Conservation (phyloP, 768 basidiomycete species). For the Termitomyces sp. region DNA sequence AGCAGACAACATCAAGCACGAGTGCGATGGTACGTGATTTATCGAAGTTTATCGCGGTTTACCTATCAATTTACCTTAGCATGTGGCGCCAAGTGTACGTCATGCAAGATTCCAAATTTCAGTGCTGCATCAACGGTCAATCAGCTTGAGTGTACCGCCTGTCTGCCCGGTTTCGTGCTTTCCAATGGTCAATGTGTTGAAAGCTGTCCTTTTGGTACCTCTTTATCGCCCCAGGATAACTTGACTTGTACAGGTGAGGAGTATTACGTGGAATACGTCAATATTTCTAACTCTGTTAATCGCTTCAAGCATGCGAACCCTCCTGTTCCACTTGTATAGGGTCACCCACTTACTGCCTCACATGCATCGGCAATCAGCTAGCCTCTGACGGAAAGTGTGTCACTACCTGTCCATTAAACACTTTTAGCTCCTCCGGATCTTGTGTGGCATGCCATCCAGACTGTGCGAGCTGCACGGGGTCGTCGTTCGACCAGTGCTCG, state of each 20-base stretch:
- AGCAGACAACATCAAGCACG: constrained; percentile 76
- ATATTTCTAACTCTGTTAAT: not conserved
- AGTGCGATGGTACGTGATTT: constrained; percentile 68
- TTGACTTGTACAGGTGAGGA: constrained; percentile 57
- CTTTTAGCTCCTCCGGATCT: constrained; percentile 57
- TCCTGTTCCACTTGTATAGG: constrained; percentile 71
- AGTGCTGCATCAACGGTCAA: constrained; percentile 55
- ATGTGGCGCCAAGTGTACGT: constrained; percentile 78
- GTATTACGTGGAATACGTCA: not conserved
- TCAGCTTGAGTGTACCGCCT: constrained; percentile 69
- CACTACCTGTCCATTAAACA: constrained; percentile 65
- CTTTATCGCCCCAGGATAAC: constrained; percentile 67
- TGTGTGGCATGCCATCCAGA: constrained; percentile 83
- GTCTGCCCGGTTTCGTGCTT: constrained; percentile 73
- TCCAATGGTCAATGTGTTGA: constrained; percentile 64
- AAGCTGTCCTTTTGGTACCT: constrained; percentile 68
- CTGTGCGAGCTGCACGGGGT: constrained; percentile 78
- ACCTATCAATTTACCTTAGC: constrained; percentile 33
- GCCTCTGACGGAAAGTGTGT: constrained; percentile 74
- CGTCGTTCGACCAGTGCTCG: constrained; percentile 73
- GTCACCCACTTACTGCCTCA: constrained; percentile 63
- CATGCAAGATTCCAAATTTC: constrained; percentile 71
- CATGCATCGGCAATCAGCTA: constrained; percentile 61
- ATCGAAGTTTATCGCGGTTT: not conserved
- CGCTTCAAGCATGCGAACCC: constrained; percentile 52